Base-by-base conservation (phyloP, 768 basidiomycete species). In the Termitomyces sp. region DNA sequence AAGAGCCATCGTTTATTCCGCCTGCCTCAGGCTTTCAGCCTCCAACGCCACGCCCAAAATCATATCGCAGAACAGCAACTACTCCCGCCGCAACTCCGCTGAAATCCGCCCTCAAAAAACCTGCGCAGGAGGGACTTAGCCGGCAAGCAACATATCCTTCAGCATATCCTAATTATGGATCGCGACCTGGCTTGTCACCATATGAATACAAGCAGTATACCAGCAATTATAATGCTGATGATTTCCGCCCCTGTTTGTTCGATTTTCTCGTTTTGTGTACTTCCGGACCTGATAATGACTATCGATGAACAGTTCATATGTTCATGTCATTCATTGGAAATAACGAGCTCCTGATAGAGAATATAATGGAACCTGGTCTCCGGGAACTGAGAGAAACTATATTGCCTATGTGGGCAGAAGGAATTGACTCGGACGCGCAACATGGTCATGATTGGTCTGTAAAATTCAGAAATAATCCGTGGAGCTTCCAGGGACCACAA, bases 291-390 rank as follows among this genome's bases (percentile, higher is more conserved):
- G 50, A 44, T 34, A 26, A 52, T 52, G 26, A 51, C 37, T 37
- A 60, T 51, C 15, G 47, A 48, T 56, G 47, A 60, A 37, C 47
- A 90, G 88, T 82, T 59, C 87, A 90, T 63, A 75, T 90, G 72
- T 85, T 90, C 63, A 71, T 91, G 46, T 81, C 85, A 22, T 82
- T 91, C 62, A 77, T 78, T 56, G 79, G 82, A 42, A 78, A 80
- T 54, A 85, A 81, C 61, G 84, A 88, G 68, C 68, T 90, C 43
- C 77, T 77, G 46, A 71, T 83, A 46, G 82, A 85, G 58, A 76
- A 79, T 54, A 70, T 79, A 35, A 71, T 75, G 55, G 66, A 71
- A 40, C 68, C 74, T 5, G 83, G 81, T 1, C 68, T 85, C 46
- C 77, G 81, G 35, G 85, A 87, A 60, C 74, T 90, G 41, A 72